These are phyloP conservation scores for Phytophthora multivora DNA, from an alignment of 352 stramenopile genomes.

Conservation along the genomic window DNA sequence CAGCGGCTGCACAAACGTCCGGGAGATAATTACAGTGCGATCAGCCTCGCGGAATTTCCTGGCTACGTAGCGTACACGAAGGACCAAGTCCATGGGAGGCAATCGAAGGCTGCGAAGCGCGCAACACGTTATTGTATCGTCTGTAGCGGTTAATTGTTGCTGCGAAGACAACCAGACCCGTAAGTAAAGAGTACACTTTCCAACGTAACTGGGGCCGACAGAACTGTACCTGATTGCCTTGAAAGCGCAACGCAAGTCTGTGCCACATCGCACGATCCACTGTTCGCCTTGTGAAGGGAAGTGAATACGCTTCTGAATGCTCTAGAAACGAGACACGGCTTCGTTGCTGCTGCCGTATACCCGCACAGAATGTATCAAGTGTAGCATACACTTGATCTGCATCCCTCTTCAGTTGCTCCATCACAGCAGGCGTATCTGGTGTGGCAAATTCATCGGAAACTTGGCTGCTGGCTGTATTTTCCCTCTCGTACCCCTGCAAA, in stretches of 20 bases:
- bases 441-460: not conserved
- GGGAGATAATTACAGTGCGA: constrained; percentile 17
- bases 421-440: constrained; percentile 6
- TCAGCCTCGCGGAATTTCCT: constrained; percentile 14
- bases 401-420: constrained; percentile 1
- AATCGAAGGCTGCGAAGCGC: constrained; percentile 6
- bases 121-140: constrained; percentile 14
- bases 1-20: constrained; percentile 12
- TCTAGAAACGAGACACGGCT: constrained; percentile 16
- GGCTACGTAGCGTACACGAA: constrained; percentile 21
- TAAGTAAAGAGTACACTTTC: not conserved
- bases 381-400: constrained; percentile 13
- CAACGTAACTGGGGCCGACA: not conserved
- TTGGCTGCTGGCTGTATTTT: not conserved
- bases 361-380: constrained; percentile 11
- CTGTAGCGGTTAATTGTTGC: constrained; percentile 1
- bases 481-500: constrained; percentile 3
- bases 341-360: not conserved
- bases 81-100: constrained; percentile 1
- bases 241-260: constrained; percentile 12
- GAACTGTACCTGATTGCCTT: constrained; percentile 8
- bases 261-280: constrained; percentile 22
- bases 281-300: constrained; percentile 15
- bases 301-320: constrained; percentile 8
- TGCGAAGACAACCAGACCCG: not conserved